phyloP scores from a whole-genome alignment of 2,329 filamentous ascomycete genomes.

The Scleromitrula shiraiana region DNA sequence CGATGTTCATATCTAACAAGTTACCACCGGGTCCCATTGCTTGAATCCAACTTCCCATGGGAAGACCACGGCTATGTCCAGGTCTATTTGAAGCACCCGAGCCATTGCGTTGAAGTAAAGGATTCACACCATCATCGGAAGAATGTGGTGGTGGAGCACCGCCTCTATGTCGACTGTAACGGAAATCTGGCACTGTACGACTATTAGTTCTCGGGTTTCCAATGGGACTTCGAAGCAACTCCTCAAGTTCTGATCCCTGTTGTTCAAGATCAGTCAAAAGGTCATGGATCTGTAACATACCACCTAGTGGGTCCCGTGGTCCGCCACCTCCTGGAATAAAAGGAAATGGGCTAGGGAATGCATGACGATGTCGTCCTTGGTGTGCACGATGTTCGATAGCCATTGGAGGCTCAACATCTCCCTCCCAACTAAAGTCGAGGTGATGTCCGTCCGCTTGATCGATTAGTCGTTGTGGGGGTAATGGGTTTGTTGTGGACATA shows the following conservation, averaged over 20 bases:
- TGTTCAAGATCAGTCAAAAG: background rate
- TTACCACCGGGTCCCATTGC: conserved; percentile 31
- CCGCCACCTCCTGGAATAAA: conserved; percentile 50
- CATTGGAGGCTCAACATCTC: conserved; percentile 42
- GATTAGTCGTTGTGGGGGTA: conserved; percentile 4
- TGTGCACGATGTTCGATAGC: conserved; percentile 31
- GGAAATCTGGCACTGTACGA: conserved; percentile 27
- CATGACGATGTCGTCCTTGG: conserved; percentile 47
- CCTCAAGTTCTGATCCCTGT: background rate
- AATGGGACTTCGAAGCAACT: background rate
- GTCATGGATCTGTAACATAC: conserved; percentile 32
- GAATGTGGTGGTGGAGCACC: conserved; percentile 42
- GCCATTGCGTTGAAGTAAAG: conserved; percentile 62
- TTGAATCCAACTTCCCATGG: conserved; percentile 46
- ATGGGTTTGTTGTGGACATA: conserved; percentile 32
- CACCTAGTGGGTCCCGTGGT: conserved; percentile 45
- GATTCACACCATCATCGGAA: conserved; percentile 77
- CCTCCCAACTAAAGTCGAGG: conserved; percentile 48
- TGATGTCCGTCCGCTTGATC: conserved; percentile 19
- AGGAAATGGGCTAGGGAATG: conserved; percentile 53
- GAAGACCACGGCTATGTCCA: conserved; percentile 39
- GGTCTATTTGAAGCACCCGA: conserved; percentile 36
- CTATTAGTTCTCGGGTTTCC: conserved; percentile 26
- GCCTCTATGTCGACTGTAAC: conserved; percentile 44
- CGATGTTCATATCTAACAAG: conserved; percentile 24